Evolutionary conservation across 139 green algal genomes (phyloP).

Genomic region (Gonium pectorale): DNA sequence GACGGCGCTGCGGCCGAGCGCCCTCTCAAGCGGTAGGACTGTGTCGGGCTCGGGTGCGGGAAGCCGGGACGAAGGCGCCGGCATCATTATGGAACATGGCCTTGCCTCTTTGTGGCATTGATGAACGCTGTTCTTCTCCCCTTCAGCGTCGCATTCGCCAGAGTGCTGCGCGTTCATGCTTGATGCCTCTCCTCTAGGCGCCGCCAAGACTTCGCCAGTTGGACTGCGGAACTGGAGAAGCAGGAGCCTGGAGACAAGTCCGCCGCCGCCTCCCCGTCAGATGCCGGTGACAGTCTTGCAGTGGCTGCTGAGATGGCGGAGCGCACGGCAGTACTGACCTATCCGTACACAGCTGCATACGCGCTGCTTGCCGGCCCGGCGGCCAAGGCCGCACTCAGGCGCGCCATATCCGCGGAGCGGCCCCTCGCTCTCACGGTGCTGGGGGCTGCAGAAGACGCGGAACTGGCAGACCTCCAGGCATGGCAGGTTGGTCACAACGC

Average conservation of each 20-base stretch:
- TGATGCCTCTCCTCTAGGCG: too few species aligned
- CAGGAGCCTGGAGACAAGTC: background rate
- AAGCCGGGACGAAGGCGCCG: too few species aligned
- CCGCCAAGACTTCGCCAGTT: too few species aligned
- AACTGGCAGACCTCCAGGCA: constrained; percentile 6
- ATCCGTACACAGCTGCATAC: constrained; percentile 21
- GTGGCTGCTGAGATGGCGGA: constrained; percentile 20
- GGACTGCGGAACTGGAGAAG: background rate
- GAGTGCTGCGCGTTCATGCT: too few species aligned
- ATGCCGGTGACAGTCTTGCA: background rate
- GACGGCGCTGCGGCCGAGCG: too few species aligned
- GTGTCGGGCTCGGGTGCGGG: too few species aligned
- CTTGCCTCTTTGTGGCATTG: too few species aligned
- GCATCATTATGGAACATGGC: too few species aligned
- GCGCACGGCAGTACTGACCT: constrained; percentile 6
- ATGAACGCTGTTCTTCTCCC: too few species aligned
- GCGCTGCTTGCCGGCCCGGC: background rate
- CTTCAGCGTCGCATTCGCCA: too few species aligned
- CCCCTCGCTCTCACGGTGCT: constrained; percentile 36
- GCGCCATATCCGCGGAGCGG: background rate
- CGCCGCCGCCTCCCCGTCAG: background rate
- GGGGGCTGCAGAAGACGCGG: constrained; percentile 24
- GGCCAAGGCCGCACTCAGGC: background rate
- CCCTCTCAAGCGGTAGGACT: too few species aligned
- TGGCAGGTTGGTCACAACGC: constrained; percentile 51